A percentile compares a stretch with the other conserved stretches of the same genome.
Evolutionary conservation across 2,329 filamentous ascomycete genomes (phyloP).

Genomic region (Aureobasidium melanogenum): DNA sequence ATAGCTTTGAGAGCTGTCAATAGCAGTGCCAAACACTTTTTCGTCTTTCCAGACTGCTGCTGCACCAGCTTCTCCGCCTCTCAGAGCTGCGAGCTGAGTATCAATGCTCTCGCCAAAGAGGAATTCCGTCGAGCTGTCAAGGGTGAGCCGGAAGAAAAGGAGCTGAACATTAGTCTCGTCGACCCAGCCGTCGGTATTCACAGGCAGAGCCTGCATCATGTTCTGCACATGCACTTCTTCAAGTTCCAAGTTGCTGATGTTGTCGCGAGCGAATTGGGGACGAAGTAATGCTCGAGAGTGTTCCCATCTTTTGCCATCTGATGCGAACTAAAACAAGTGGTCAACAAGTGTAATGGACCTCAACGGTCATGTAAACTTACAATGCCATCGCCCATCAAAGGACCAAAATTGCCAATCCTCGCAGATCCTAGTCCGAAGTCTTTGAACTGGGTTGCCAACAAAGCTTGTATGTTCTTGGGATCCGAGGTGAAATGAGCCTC

Average conservation of each 20-base stretch:
- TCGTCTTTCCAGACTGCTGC: constrained; percentile 24
- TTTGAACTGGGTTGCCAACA: constrained; percentile 24
- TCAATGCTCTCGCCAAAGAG: constrained; percentile 37
- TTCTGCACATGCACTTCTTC: constrained; percentile 28
- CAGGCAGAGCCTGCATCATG: constrained; percentile 24
- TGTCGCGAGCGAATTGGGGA: constrained; percentile 31
- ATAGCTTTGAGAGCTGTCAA: constrained; percentile 34
- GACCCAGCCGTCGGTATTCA: constrained; percentile 12
- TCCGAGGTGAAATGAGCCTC: constrained; percentile 23
- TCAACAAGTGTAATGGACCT: background rate
- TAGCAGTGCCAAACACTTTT: constrained; percentile 33
- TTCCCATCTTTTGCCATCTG: constrained; percentile 28
- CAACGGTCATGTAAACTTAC: background rate
- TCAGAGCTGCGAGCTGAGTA: constrained; percentile 26
- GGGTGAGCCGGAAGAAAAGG: constrained; percentile 41
- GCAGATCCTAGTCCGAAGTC: constrained; percentile 25
- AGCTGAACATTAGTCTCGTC: constrained; percentile 26
- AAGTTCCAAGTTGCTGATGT: constrained; percentile 28
- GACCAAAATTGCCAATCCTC: constrained; percentile 22
- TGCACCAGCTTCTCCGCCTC: background rate
- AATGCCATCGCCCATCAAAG: constrained; percentile 25
- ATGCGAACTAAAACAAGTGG: background rate
- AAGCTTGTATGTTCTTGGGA: constrained; percentile 28
- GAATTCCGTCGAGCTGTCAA: constrained; percentile 43
- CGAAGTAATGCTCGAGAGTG: constrained; percentile 28